phyloP scores from a whole-genome alignment of 164 flowering plant genomes.

The Cinnamomum micranthum region DNA sequence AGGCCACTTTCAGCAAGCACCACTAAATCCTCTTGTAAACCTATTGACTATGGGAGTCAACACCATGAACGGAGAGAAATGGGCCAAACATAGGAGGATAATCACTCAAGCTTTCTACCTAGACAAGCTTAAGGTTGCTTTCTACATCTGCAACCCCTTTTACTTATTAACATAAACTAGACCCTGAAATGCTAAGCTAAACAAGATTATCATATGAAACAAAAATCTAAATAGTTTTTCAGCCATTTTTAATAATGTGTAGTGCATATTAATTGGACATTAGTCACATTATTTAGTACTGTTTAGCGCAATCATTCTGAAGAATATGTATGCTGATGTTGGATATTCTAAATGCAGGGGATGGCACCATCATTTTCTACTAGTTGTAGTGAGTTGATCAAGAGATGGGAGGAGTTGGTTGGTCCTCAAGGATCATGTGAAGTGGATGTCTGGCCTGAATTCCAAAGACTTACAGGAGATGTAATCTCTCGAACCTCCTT shows the following conservation, averaged over 20 bases:
- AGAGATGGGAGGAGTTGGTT: slow-evolving; percentile 18
- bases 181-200: neutral
- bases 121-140: slow-evolving; percentile 20
- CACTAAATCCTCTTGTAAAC: neutral
- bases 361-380: slow-evolving; percentile 24
- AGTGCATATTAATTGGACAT: no score
- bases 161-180: neutral
- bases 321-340: neutral
- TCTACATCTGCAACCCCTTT: neutral
- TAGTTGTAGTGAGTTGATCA: slow-evolving; percentile 14
- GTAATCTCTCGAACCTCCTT: slow-evolving; percentile 19
- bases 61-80: slow-evolving; percentile 11
- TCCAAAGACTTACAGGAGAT: slow-evolving; percentile 16
- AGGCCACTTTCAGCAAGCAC: slow-evolving; percentile 5
- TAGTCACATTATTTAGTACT: neutral
- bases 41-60: neutral
- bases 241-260: no score
- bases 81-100: slow-evolving; percentile 13
- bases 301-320: neutral
- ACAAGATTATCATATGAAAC: neutral
- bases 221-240: neutral
- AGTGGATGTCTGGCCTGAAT: slow-evolving; percentile 20
- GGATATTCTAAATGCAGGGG: slow-evolving; percentile 6
- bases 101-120: slow-evolving; percentile 15
- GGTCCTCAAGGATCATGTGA: slow-evolving; percentile 11